Base-by-base conservation (phyloP, 169 alveolate genomes). In the Besnoitia besnoiti region DNA sequence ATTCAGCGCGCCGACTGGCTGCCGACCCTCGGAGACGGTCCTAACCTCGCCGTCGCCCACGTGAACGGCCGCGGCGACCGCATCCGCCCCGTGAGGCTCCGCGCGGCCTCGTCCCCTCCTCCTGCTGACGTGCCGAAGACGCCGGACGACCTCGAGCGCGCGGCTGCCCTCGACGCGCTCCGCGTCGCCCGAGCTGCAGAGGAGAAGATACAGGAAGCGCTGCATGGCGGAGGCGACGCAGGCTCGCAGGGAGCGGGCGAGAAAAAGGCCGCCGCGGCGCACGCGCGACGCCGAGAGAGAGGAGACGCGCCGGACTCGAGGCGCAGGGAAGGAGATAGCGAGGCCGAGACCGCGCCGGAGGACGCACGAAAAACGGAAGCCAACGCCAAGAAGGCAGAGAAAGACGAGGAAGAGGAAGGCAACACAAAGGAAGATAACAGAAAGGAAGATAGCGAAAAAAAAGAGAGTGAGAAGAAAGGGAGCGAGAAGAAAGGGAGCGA, bases 1-100 rank as follows among this genome's bases (percentile, higher is more conserved):
- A 89, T 89, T 24, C 85, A 89, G 46, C 40, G 47, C 50, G 73
- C 87, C 14, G 92, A 89, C 47, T 89, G 92, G 92, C 92, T 89
- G 8, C 92, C 92, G 37, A 88, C 73, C 59, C 73, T 89, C 35
- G 92, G 92, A 39, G 46, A 73, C 42, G 88, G 88, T 14, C 92
- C 92, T 21, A 89, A 89, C 46, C 88, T 89, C n/a, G 92, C 92
- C 30, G 92, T 89, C 27, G 85, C 92, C 55, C 92, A 89, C 55
- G 49, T 89, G 30, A 89, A 82, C 76, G 24, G 88, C 24, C 92
- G 16, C 5, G 82, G 82, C 82, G 82, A 2, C 46, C 8, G 14
- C 47, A 42, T 73, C 1, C 82, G 82, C 39, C 39, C 67, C 7
- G 24, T 0, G 24, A 16, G 12, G 67, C 67, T 55, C 67, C 30